A percentile compares a stretch with the other conserved stretches of the same genome.
phyloP scores from a whole-genome alignment of 2,329 filamentous ascomycete genomes.

The Colletotrichum cuscutae region DNA sequence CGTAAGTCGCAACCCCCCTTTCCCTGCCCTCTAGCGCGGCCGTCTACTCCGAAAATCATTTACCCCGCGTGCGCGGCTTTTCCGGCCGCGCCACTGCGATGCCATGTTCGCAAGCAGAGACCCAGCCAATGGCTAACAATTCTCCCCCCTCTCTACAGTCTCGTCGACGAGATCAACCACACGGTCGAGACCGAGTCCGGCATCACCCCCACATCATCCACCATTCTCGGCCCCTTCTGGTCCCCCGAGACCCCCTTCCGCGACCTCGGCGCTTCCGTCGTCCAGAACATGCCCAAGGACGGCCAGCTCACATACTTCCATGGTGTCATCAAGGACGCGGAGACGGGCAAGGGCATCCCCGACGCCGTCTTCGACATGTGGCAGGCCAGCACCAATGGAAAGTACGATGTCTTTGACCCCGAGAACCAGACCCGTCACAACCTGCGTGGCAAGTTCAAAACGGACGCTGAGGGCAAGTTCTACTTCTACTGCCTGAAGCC shows the following conservation, averaged over 20 bases:
- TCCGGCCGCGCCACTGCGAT: neutral
- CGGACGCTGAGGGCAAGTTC: constrained; percentile 69
- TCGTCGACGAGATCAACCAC: constrained; percentile 36
- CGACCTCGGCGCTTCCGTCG: constrained; percentile 33
- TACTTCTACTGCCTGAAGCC: constrained; percentile 72
- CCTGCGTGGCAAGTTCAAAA: constrained; percentile 72
- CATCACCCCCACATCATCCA: constrained; percentile 29
- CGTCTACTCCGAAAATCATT: neutral
- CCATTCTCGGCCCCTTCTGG: constrained; percentile 36
- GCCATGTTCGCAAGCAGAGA: neutral
- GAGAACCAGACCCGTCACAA: constrained; percentile 70
- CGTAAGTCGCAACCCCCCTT: constrained; percentile 7
- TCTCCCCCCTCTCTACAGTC: neutral
- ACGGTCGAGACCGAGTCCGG: constrained; percentile 28
- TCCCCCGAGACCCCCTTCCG: constrained; percentile 36
- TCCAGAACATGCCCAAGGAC: constrained; percentile 34
- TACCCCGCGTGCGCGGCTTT: neutral
- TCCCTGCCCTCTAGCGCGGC: neutral
- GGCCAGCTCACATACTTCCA: constrained; percentile 34
- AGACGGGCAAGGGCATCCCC: constrained; percentile 39
- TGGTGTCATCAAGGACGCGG: constrained; percentile 35
- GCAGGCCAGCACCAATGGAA: constrained; percentile 68
- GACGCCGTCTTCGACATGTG: constrained; percentile 69
- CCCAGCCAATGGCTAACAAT: neutral
- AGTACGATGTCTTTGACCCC: constrained; percentile 72